phyloP scores from a whole-genome alignment of 2,329 filamentous ascomycete species.

The Acarospora socialis region DNA sequence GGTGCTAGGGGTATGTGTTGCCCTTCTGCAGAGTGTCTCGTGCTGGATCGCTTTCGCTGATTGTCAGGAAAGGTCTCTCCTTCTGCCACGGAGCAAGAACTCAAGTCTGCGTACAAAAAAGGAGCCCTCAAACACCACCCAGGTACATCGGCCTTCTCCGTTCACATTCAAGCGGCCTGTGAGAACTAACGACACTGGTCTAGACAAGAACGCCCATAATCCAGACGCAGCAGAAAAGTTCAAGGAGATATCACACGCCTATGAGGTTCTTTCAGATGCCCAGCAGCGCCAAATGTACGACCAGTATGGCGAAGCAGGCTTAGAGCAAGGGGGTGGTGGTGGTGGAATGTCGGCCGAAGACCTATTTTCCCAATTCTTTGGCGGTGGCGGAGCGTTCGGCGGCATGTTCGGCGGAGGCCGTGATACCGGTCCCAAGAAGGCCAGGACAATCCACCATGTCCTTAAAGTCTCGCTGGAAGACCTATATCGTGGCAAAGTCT shows the following conservation, averaged over 20 bases:
- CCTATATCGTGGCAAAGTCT: conserved; percentile 94
- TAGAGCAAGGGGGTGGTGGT: conserved; percentile 69
- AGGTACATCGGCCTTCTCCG: conserved; percentile 39
- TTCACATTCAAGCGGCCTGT: conserved; percentile 5
- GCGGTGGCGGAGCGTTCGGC: conserved; percentile 48
- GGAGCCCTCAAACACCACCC: conserved; percentile 74
- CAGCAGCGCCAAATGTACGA: conserved; percentile 91
- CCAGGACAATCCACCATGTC: conserved; percentile 91
- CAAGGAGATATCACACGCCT: conserved; percentile 92
- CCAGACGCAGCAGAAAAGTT: conserved; percentile 92
- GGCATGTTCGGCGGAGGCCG: conserved; percentile 65
- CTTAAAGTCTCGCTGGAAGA: conserved; percentile 98
- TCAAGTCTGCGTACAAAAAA: conserved; percentile 84
- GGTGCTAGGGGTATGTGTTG: conserved; percentile 29
- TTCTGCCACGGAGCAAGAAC: conserved; percentile 65
- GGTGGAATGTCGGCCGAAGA: conserved; percentile 92
- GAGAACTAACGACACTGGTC: conserved; percentile 2
- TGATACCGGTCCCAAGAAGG: conserved; percentile 72
- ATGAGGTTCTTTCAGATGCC: conserved; percentile 83
- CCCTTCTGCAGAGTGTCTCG: conserved; percentile 9
- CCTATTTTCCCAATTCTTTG: conserved; percentile 94
- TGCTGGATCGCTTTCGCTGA: conserved; percentile 14
- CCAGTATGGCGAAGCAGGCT: conserved; percentile 91
- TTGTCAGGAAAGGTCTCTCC: conserved; percentile 78
- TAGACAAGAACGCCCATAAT: conserved; percentile 94